Percentiles rank a stretch among this genome's conserved stretches.
These are phyloP conservation scores for Scytalidium sp. DNA, from an alignment of 2,329 filamentous ascomycete species.

Conservation along the genomic window DNA sequence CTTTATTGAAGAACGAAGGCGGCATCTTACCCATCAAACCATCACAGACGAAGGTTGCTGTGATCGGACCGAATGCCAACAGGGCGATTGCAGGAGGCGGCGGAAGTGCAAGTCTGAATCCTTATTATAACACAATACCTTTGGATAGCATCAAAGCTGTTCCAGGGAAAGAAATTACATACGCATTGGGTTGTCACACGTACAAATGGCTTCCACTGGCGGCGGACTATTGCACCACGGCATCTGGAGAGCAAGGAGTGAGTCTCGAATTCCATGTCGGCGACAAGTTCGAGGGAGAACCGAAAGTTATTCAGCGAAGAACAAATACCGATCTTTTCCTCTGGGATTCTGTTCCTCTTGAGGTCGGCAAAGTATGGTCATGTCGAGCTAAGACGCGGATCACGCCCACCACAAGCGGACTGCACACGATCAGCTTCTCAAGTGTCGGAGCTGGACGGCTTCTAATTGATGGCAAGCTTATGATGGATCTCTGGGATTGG, in stretches of 20 bases:
- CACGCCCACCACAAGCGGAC: constrained; percentile 55
- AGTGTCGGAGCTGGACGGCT: constrained; percentile 63
- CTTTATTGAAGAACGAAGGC: constrained; percentile 61
- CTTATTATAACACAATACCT: constrained; percentile 65
- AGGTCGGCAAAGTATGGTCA: constrained; percentile 62
- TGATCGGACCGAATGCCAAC: constrained; percentile 67
- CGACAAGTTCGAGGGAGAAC: constrained; percentile 57
- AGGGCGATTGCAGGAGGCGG: constrained; percentile 65
- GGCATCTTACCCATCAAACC: constrained; percentile 55
- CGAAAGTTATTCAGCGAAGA: constrained; percentile 55
- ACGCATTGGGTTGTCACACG: constrained; percentile 60
- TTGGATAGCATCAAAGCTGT: constrained; percentile 58
- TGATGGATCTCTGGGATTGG: constrained; percentile 67
- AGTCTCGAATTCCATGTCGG: constrained; percentile 63
- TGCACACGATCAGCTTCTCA: constrained; percentile 65
- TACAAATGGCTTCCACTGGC: constrained; percentile 65
- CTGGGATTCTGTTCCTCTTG: constrained; percentile 65
- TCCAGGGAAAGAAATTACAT: constrained; percentile 53
- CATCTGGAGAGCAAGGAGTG: constrained; percentile 57
- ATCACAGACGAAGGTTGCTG: constrained; percentile 55
- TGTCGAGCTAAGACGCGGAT: constrained; percentile 47
- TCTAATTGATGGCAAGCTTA: constrained; percentile 55
- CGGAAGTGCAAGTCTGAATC: constrained; percentile 65
- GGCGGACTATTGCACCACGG: constrained; percentile 54
- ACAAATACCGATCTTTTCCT: constrained; percentile 66